Evolutionary conservation across 805 yeast genomes (phyloP).

Genomic region (Starmera dryadoides): DNA sequence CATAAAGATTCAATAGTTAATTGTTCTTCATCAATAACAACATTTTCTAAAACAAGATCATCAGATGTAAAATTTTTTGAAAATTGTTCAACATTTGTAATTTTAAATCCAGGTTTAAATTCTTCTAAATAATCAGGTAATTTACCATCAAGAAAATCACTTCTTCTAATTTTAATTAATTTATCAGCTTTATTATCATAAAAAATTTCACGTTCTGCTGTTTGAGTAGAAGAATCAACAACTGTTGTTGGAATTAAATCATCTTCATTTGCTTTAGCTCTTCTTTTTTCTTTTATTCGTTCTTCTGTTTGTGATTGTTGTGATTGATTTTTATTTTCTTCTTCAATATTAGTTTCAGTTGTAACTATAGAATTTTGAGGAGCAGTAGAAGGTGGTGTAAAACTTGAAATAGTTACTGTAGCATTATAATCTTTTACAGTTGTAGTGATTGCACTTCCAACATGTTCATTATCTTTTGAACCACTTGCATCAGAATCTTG

Average conservation of each 20-base stretch:
- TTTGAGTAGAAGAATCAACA: not conserved
- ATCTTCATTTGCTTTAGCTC: too few relatives aligned
- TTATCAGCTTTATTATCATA: not conserved
- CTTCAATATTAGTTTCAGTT: not conserved
- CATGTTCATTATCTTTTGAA: slow-evolving; percentile 8
- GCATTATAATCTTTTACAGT: not conserved
- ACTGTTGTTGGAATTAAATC: not conserved
- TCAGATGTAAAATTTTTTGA: slow-evolving; percentile 29
- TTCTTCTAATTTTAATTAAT: slow-evolving; percentile 2
- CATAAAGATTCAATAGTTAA: slow-evolving; percentile 69
- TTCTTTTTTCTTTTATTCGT: too few relatives aligned
- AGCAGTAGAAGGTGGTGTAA: not conserved
- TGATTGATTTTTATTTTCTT: too few relatives aligned
- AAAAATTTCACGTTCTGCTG: not conserved
- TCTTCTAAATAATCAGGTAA: slow-evolving; percentile 7
- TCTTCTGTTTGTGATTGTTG: not conserved
- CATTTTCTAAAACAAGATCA: slow-evolving; percentile 32
- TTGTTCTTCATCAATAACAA: slow-evolving; percentile 41
- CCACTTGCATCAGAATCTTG: slow-evolving; percentile 2
- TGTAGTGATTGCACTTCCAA: not conserved
- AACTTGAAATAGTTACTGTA: not conserved
- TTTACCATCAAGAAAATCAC: not conserved
- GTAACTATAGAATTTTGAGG: not conserved
- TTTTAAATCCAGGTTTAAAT: too few relatives aligned
- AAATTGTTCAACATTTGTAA: slow-evolving; percentile 29